phyloP scores from a whole-genome alignment of 345 rosid genomes.

The Aegle marmelos region DNA sequence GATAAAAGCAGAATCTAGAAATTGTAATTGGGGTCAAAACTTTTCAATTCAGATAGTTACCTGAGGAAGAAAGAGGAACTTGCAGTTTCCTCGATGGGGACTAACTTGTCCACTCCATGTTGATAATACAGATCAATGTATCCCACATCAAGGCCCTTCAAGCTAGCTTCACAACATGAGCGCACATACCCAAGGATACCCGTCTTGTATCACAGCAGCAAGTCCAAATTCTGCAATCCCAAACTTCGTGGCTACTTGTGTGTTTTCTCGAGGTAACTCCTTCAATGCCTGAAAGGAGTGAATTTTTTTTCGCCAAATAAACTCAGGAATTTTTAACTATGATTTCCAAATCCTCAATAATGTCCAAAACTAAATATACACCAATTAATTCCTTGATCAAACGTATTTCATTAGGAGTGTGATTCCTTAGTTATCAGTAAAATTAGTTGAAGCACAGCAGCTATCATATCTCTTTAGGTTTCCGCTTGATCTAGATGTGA shows the following conservation, averaged over 20 bases:
- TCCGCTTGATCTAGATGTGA: too few species aligned
- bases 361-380: background rate
- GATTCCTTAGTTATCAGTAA: background rate
- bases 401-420: too few species aligned
- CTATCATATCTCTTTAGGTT: too few species aligned
- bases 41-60: background rate
- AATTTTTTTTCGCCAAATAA: background rate
- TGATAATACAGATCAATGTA: slow-evolving; percentile 35
- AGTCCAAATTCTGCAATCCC: slow-evolving; percentile 1
- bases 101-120: slow-evolving; percentile 25
- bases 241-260: slow-evolving; percentile 38
- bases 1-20: background rate
- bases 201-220: background rate
- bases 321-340: background rate
- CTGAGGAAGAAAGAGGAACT: background rate
- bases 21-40: background rate
- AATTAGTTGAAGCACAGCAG: background rate
- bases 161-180: slow-evolving; percentile 30
- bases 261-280: slow-evolving; percentile 34
- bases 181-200: slow-evolving; percentile 28
- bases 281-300: slow-evolving; percentile 28
- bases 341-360: background rate
- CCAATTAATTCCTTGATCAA: too few species aligned
- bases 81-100: slow-evolving; percentile 36
- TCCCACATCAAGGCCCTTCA: slow-evolving; percentile 32